Percentiles rank a stretch among this genome's conserved stretches.
Conservation (phyloP, 805 yeast genomes). For the Wickerhamiella kurtzmanii region DNA sequence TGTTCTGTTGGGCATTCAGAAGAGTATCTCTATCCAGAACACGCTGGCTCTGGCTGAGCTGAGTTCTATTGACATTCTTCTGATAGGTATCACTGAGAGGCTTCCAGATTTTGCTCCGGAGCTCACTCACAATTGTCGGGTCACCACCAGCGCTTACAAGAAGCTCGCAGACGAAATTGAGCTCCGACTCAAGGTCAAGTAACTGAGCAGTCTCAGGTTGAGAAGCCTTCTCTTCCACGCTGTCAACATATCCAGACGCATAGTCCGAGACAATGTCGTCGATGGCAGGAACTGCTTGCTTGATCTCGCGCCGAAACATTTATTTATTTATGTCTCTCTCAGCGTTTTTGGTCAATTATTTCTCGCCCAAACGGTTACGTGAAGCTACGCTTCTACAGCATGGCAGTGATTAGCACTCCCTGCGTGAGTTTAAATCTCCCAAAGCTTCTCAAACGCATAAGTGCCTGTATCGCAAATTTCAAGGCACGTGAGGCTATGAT, state of each 20-base stretch:
- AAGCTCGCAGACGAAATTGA: constrained; percentile 50
- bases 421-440: no score
- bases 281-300: constrained; percentile 74
- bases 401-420: no score
- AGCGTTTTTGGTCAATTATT: no score
- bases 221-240: constrained; percentile 60
- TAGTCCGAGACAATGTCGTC: constrained; percentile 84
- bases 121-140: constrained; percentile 35
- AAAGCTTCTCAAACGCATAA: no score
- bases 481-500: no score
- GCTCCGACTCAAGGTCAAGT: constrained; percentile 53
- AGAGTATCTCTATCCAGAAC: constrained; percentile 53
- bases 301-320: constrained; percentile 36
- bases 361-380: no score
- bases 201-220: constrained; percentile 72
- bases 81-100: constrained; percentile 37
- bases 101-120: constrained; percentile 38
- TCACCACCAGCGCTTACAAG: constrained; percentile 77
- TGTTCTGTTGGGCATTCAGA: constrained; percentile 58
- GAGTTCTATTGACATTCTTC: constrained; percentile 28
- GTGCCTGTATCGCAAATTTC: no score
- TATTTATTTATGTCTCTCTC: no score
- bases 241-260: constrained; percentile 78
- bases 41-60: constrained; percentile 74
- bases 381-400: no score